Base-by-base conservation (phyloP, 2,329 filamentous ascomycete genomes). In the Dryadomyces quercus-mongolicae region DNA sequence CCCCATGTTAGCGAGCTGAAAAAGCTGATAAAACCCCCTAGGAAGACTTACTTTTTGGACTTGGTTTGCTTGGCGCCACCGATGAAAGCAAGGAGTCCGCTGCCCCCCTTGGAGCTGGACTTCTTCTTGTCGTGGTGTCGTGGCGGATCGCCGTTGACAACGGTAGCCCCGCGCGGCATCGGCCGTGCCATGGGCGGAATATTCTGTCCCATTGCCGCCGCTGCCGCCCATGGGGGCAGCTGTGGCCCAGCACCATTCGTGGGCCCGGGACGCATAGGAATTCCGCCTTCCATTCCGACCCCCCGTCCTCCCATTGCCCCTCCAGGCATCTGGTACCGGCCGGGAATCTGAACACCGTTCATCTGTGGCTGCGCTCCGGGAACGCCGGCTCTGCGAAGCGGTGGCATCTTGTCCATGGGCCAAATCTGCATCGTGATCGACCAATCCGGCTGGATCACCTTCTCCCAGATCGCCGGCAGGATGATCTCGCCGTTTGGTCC, bases 401-500 rank as follows among this genome's bases (percentile, higher is more conserved):
- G 61, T 7, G 65, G 62, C 15, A 62, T 60, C 61, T 74, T 73
- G 10, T 78, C 74, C 67, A 76, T 72, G 2, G 77, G 77, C 77
- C 77, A 81, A 76, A 81, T 80, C 43, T 77, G 71, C 75, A 78
- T 78, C 10, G 71, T 76, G 54, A 77, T 72, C 46, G 76, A 71
- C 83, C 82, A 86, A 65, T 91, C 87, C 2, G 88, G 88, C 66
- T 92, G 78, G 52, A 93, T 74, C 47, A 88, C 84, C 61, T 83
- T 86, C 60, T 91, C 87, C 88, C 88, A 93, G 15, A 92, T 81
- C 55, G 82, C 76, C 6, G 87, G 86, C 44, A 93, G 78, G 62
- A 93, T 91, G 59, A 92, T 90, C 65, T 93, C 85, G 44, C 85
- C 85, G 61, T 88, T 81, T 5, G 88, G 86, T 0, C 86, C 88